Evolutionary conservation across 2,329 filamentous ascomycete genomes (phyloP).

Genomic region (Phaeophleospora eucalypticola): DNA sequence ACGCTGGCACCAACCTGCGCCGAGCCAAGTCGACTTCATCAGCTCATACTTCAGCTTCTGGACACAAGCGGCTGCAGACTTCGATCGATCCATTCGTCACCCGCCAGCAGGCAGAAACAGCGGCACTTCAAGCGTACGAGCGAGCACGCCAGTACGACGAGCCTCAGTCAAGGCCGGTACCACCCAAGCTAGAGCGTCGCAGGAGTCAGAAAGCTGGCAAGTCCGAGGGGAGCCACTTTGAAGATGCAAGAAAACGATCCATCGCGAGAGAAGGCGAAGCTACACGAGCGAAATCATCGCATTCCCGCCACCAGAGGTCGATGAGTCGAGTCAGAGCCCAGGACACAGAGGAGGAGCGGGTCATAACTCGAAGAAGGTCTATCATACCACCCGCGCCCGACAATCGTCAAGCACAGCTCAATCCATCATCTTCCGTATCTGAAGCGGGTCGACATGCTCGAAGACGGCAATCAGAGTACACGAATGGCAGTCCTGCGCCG

Average conservation of each 20-base stretch:
- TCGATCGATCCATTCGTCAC: slow-evolving; percentile 42
- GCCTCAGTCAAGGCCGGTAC: slow-evolving; percentile 10
- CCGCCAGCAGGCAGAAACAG: slow-evolving; percentile 58
- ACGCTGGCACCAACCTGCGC: slow-evolving; percentile 28
- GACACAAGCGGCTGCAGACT: slow-evolving; percentile 17
- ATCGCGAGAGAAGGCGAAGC: slow-evolving; percentile 8
- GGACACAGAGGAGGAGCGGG: slow-evolving; percentile 12
- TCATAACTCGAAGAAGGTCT: slow-evolving; percentile 22
- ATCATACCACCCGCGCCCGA: slow-evolving; percentile 17
- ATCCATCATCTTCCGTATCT: slow-evolving; percentile 3
- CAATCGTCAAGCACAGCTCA: neutral
- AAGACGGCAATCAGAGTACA: slow-evolving; percentile 19
- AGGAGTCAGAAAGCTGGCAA: slow-evolving; percentile 24
- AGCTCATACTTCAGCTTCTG: slow-evolving; percentile 36
- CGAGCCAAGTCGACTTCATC: slow-evolving; percentile 33
- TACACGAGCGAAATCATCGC: slow-evolving; percentile 1
- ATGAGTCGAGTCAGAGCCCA: slow-evolving; percentile 2
- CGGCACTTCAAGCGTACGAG: slow-evolving; percentile 58
- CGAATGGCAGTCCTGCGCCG: slow-evolving; percentile 25
- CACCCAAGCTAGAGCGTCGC: slow-evolving; percentile 18
- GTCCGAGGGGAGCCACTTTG: slow-evolving; percentile 34
- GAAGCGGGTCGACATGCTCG: slow-evolving; percentile 10
- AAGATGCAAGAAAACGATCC: slow-evolving; percentile 24
- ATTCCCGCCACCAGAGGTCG: slow-evolving; percentile 3
- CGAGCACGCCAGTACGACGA: slow-evolving; percentile 46